Conservation (phyloP, 768 basidiomycete species). For the Lyophyllum semitale region DNA sequence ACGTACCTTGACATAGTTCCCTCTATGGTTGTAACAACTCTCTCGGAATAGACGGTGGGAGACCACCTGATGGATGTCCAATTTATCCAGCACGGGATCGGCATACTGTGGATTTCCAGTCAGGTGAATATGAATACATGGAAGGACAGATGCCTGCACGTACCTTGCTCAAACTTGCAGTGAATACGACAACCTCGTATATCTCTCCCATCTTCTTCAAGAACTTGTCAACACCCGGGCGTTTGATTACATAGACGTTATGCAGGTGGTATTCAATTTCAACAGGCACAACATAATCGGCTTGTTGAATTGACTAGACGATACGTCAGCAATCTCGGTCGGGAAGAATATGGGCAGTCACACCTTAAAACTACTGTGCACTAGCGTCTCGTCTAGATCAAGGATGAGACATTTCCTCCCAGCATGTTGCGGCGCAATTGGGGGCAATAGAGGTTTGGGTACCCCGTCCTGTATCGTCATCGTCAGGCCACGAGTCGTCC, state of each 20-base stretch:
- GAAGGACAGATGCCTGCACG: constrained; percentile 20
- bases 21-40: constrained; percentile 98
- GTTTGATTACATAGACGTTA: constrained; percentile 98
- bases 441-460: constrained; percentile 86
- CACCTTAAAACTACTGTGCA: constrained; percentile 99
- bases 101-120: constrained; percentile 69
- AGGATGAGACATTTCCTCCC: constrained; percentile 96
- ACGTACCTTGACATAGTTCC: constrained; percentile 96
- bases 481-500: constrained; percentile 6
- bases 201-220: constrained; percentile 98
- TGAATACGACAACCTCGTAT: constrained; percentile 97
- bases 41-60: constrained; percentile 94
- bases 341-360: constrained; percentile 11
- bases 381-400: constrained; percentile 95
- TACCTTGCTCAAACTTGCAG: constrained; percentile 96
- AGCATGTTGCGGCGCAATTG: constrained; percentile 73
- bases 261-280: constrained; percentile 99
- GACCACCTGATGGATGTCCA: constrained; percentile 91
- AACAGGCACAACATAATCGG: constrained; percentile 98
- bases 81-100: constrained; percentile 96
- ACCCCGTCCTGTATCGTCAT: constrained; percentile 67
- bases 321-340: constrained; percentile 9
- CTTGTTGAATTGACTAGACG: constrained; percentile 83
- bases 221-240: constrained; percentile 97
- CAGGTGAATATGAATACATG: constrained; percentile 4